Conservation (phyloP, 2,329 filamentous ascomycete species). For the Lomentospora prolificans region DNA sequence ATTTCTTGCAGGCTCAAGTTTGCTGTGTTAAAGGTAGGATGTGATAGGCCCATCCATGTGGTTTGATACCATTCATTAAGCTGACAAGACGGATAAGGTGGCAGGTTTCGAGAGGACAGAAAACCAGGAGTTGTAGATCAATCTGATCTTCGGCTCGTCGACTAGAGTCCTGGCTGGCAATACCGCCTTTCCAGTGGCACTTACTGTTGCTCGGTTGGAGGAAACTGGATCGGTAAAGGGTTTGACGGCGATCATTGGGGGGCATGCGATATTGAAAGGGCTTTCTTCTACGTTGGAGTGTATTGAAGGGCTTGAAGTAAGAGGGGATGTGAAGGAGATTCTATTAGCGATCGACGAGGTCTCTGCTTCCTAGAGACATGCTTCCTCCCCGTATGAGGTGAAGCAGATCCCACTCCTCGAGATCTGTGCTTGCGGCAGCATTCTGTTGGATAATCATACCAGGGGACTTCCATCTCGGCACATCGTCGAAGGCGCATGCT, state of each 20-base stretch:
- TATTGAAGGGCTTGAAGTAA: too few species aligned
- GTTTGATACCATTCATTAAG: not conserved
- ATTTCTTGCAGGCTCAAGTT: not conserved
- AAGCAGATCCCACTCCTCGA: not conserved
- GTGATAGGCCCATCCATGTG: not conserved
- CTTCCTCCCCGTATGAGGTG: not conserved
- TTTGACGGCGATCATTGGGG: not conserved
- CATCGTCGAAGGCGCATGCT: not conserved
- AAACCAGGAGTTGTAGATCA: not conserved
- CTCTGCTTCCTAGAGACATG: not conserved
- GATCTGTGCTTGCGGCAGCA: not conserved
- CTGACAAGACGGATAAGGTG: not conserved
- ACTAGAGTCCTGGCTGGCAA: not conserved
- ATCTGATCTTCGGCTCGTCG: not conserved
- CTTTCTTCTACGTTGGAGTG: not conserved
- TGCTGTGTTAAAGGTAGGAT: not conserved
- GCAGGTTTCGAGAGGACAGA: not conserved
- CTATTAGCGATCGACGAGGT: too few species aligned
- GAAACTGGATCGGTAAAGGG: not conserved
- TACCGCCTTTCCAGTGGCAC: not conserved
- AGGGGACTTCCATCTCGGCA: not conserved
- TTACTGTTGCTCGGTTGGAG: not conserved
- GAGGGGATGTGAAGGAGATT: too few species aligned
- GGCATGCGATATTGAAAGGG: not conserved
- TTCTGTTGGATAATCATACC: not conserved